Evolutionary conservation across 1,139 yeast species (phyloP).

Genomic region (Taphrina wiesneri): DNA sequence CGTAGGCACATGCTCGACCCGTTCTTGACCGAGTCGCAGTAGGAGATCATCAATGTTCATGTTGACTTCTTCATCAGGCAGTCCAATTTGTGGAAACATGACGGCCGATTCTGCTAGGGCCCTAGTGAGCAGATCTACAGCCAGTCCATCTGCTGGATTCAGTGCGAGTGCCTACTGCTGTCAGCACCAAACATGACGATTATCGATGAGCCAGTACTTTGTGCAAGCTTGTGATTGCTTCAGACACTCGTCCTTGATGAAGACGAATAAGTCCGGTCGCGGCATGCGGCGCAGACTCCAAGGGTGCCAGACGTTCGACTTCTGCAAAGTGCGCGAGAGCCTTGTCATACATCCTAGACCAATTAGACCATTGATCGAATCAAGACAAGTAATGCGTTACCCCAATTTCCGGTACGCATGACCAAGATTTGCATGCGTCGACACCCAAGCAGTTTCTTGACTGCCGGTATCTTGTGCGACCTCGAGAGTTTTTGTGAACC

Average conservation of each 20-base stretch:
- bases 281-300: conserved; percentile 73
- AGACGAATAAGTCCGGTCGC: conserved; percentile 83
- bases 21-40: background rate
- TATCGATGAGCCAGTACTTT: conserved; percentile 48
- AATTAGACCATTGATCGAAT: background rate
- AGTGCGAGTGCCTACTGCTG: conserved; percentile 59
- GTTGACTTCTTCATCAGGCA: conserved; percentile 6
- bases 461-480: conserved; percentile 71
- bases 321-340: conserved; percentile 76
- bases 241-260: conserved; percentile 62
- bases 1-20: background rate
- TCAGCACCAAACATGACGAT: background rate
- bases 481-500: conserved; percentile 68
- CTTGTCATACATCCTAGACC: conserved; percentile 55
- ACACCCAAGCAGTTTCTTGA: conserved; percentile 80
- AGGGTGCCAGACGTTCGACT: conserved; percentile 67
- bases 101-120: conserved; percentile 67
- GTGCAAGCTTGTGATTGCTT: conserved; percentile 77
- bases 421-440: conserved; percentile 85
- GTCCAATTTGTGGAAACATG: background rate
- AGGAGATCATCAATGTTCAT: conserved; percentile 10
- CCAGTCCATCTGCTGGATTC: conserved; percentile 78
- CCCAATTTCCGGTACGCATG: conserved; percentile 77
- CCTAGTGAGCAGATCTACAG: conserved; percentile 73
- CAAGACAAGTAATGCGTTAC: conserved; percentile 23